Evolutionary conservation across 2,329 filamentous ascomycete species (phyloP).

Genomic region (Chaetoscypha palmicola): DNA sequence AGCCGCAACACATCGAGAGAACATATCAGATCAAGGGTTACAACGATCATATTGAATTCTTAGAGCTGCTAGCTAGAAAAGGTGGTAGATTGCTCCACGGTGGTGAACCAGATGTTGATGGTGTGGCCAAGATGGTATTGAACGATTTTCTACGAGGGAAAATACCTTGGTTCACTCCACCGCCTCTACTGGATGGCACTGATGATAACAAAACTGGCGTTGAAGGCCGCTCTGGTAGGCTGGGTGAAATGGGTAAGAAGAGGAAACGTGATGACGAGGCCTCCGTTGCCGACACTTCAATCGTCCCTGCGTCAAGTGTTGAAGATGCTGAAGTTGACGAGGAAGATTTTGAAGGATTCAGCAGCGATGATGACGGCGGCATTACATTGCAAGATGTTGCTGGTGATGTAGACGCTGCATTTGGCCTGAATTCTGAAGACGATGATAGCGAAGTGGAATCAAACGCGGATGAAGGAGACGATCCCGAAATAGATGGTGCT

Average conservation of each 20-base stretch:
- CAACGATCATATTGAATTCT: conserved; percentile 69
- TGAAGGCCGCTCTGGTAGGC: conserved; percentile 67
- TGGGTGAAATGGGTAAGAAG: conserved; percentile 84
- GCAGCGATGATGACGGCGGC: conserved; percentile 36
- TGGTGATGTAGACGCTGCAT: conserved; percentile 27
- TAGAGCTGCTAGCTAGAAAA: conserved; percentile 82
- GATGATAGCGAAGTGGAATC: conserved; percentile 36
- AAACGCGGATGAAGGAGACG: conserved; percentile 36
- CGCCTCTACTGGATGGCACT: conserved; percentile 52
- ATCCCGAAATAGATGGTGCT: conserved; percentile 22
- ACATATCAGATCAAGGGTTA: conserved; percentile 86
- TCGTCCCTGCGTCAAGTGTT: conserved; percentile 30
- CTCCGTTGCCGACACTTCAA: conserved; percentile 36
- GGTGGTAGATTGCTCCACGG: conserved; percentile 79
- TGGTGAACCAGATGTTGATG: conserved; percentile 91
- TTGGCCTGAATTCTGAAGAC: conserved; percentile 31
- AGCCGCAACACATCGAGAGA: conserved; percentile 80
- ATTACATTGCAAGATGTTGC: conserved; percentile 25
- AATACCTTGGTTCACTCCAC: conserved; percentile 90
- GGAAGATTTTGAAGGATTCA: conserved; percentile 41
- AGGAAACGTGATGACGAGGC: conserved; percentile 54
- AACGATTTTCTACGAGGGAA: conserved; percentile 95
- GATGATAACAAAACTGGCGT: conserved; percentile 43
- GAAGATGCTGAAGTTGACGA: conserved; percentile 14
- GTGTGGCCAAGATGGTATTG: conserved; percentile 91